Evolutionary conservation across 352 stramenopile genomes (phyloP).

Genomic region (Globisporangium radiosum): DNA sequence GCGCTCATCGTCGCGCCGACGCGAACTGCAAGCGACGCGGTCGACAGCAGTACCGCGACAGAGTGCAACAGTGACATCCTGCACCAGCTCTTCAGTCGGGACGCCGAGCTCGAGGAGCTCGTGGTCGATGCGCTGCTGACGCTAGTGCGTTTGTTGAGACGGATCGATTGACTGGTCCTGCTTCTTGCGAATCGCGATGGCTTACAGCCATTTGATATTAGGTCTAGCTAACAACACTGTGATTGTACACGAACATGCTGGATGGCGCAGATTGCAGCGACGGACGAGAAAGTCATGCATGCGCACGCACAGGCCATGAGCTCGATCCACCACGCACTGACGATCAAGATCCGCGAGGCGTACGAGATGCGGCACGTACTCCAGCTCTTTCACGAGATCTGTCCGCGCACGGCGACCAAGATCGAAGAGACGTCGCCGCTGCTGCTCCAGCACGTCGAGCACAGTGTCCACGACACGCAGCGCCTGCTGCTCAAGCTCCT

Average conservation of each 20-base stretch:
- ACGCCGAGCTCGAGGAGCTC: constrained; percentile 58
- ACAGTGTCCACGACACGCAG: constrained; percentile 65
- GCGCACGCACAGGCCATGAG: constrained; percentile 49
- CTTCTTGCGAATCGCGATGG: neutral
- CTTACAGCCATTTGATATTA: neutral
- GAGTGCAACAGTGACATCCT: constrained; percentile 30
- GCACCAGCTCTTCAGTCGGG: constrained; percentile 60
- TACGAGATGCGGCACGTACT: constrained; percentile 77
- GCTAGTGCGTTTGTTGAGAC: constrained; percentile 25
- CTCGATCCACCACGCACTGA: constrained; percentile 53
- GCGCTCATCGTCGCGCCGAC: constrained; percentile 29
- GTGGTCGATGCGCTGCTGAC: constrained; percentile 56
- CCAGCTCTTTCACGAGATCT: constrained; percentile 68
- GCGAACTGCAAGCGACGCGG: neutral
- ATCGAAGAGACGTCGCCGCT: constrained; percentile 75
- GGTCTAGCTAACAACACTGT: neutral
- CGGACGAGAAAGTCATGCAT: constrained; percentile 50
- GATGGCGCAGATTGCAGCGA: constrained; percentile 32
- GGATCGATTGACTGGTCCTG: no score
- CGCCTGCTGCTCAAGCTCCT: constrained; percentile 74
- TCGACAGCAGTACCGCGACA: constrained; percentile 11
- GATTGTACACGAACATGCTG: neutral
- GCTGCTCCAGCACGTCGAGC: constrained; percentile 71
- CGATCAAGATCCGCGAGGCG: constrained; percentile 59
- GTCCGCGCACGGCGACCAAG: constrained; percentile 51